Evolutionary conservation across 331 rosid species (phyloP), one percentile per base, ranked within the genome.

Genomic region (Saraca asoca): DNA sequence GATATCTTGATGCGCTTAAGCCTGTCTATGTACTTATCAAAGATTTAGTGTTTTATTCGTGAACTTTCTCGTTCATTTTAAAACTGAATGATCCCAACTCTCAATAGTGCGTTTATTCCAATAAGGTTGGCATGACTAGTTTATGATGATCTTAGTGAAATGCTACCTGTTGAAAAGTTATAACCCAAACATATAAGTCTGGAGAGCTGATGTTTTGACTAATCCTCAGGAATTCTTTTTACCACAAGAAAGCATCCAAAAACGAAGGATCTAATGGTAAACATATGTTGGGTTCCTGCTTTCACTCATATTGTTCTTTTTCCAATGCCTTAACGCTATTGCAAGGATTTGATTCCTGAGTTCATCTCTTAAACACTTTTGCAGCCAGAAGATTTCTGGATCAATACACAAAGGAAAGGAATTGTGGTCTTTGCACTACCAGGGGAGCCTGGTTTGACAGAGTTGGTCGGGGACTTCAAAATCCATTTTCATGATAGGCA

Each of bases 401-500:
- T 94, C 80, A 83, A 80, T 77, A 85, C 95, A 43, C 88, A 85
- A 11, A 94, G 81, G 86, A 94, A 94, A 77, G 96, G 97, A 72
- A 76, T 94, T 17, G 73, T 94, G 83, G 96, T 90, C 53, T 94
- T 94, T 70, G 97, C 96, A 10, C 70, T 90, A 71, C 98, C 97
- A 0, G 97, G 98, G 75, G 96, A 94, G 74, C 97, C 91, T 31
- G 97, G 98, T 69, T 67, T 94, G 71, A 73, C 98, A 2, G 95
- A 88, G 80, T 69, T 94, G 67, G 68, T 11, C 50, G 98, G 98
- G 78, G 97, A 94, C 83, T 90, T 88, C 87, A 94, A 88, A 83
- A 79, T 94, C 73, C 85, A 88, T 59, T 94, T 94, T 63, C 87
- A 88, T n/a, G 95, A 90, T 37, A 87, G 95, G 33, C 97, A 83